Evolutionary conservation across 805 yeast genomes (phyloP).

Genomic region (Hanseniaspora valbyensis): DNA sequence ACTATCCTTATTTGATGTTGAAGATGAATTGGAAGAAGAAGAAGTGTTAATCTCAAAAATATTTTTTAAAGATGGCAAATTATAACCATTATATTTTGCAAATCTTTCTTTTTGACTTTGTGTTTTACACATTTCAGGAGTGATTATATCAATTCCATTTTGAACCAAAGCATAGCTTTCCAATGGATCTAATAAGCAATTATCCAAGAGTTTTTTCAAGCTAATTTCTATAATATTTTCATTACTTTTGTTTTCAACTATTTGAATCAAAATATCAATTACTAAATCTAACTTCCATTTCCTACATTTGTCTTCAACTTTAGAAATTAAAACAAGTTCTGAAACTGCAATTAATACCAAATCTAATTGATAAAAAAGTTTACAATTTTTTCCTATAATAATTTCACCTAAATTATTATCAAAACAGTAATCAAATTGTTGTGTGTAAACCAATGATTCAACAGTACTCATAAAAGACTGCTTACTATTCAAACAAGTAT

Average conservation of each 20-base stretch:
- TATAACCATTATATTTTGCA: constrained; percentile 19
- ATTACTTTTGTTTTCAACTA: not conserved
- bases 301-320: constrained; percentile 1
- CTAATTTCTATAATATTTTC: constrained; percentile 1
- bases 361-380: constrained; percentile 12
- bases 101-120: constrained; percentile 14
- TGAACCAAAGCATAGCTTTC: constrained; percentile 13
- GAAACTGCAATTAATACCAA: constrained; percentile 8
- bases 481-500: not conserved
- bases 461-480: not conserved
- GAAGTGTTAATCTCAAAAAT: constrained; percentile 16
- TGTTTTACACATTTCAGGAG: constrained; percentile 14
- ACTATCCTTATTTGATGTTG: constrained; percentile 1
- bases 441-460: not conserved
- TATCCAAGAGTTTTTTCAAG: not conserved
- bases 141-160: constrained; percentile 5
- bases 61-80: constrained; percentile 27
- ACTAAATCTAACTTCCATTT: constrained; percentile 15
- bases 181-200: constrained; percentile 7
- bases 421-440: constrained; percentile 18
- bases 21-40: constrained; percentile 4
- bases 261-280: not conserved
- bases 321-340: constrained; percentile 4
- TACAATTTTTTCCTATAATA: constrained; percentile 12
- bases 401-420: constrained; percentile 26